A percentile compares a stretch with the other conserved stretches of the same genome.
Evolutionary conservation across 768 basidiomycete genomes (phyloP).

Genomic region (Pilatotrama ljubarskyi): DNA sequence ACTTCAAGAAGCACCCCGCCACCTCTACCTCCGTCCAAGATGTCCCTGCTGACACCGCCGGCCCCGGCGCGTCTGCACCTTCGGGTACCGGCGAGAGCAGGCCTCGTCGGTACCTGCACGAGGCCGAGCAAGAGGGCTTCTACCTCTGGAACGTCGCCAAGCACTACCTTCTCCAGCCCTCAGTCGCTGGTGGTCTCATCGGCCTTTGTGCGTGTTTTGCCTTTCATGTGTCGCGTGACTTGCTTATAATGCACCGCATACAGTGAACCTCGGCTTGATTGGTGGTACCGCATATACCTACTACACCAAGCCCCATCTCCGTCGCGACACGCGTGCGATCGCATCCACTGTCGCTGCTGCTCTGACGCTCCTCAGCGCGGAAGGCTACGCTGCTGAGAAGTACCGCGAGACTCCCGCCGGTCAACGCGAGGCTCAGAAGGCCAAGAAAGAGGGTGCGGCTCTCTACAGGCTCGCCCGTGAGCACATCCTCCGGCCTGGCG

Average conservation of each 20-base stretch:
- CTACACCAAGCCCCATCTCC: slow-evolving; percentile 61
- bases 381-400: slow-evolving; percentile 64
- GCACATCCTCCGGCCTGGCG: slow-evolving; percentile 59
- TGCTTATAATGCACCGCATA: background rate
- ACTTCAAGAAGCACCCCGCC: slow-evolving; percentile 48
- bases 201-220: slow-evolving; percentile 54
- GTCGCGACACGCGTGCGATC: slow-evolving; percentile 55
- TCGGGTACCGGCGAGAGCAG: slow-evolving; percentile 34
- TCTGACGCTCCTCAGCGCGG: slow-evolving; percentile 55
- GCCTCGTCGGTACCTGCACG: slow-evolving; percentile 32
- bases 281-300: slow-evolving; percentile 61
- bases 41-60: slow-evolving; percentile 25
- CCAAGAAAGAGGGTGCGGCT: slow-evolving; percentile 54
- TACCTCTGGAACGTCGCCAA: slow-evolving; percentile 55
- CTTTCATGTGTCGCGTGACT: background rate
- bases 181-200: slow-evolving; percentile 69
- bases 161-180: slow-evolving; percentile 59
- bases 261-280: slow-evolving; percentile 74
- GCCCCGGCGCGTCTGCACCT: slow-evolving; percentile 9
- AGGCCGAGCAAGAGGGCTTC: slow-evolving; percentile 51
- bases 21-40: slow-evolving; percentile 34
- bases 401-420: slow-evolving; percentile 61
- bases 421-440: slow-evolving; percentile 55
- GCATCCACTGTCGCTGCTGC: slow-evolving; percentile 54
- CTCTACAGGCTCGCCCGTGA: slow-evolving; percentile 58